Evolutionary conservation across 2,329 filamentous ascomycete genomes (phyloP).

Genomic region (Arthrobotrys conoides): DNA sequence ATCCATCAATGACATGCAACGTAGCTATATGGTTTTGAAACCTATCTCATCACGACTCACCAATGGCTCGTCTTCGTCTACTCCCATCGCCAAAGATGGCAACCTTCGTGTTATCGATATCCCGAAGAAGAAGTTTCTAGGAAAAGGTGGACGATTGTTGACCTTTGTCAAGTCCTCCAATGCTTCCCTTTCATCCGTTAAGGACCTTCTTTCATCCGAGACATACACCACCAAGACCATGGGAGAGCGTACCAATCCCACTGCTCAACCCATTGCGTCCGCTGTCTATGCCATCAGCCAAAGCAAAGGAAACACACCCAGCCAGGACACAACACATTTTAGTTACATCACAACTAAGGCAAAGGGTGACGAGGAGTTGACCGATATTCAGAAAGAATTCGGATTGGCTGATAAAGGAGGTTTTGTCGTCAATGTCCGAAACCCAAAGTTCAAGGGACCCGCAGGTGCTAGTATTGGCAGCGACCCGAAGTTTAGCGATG

Average conservation of each 20-base stretch:
- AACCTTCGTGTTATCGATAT: conserved; percentile 82
- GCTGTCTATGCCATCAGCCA: conserved; percentile 86
- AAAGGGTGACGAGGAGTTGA: conserved; percentile 69
- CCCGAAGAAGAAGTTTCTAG: conserved; percentile 86
- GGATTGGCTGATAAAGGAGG: conserved; percentile 80
- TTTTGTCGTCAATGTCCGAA: conserved; percentile 85
- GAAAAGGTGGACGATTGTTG: conserved; percentile 71
- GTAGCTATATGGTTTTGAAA: conserved; percentile 83
- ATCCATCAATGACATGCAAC: conserved; percentile 79
- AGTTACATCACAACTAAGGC: conserved; percentile 77
- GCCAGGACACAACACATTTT: conserved; percentile 78
- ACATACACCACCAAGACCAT: conserved; percentile 83
- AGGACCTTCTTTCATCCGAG: conserved; percentile 76
- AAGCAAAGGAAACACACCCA: conserved; percentile 76
- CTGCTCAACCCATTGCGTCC: conserved; percentile 82
- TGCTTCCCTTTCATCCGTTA: conserved; percentile 77
- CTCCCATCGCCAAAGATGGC: conserved; percentile 64
- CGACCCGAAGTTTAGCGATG: conserved; percentile 78
- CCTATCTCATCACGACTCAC: conserved; percentile 69
- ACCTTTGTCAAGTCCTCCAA: conserved; percentile 84
- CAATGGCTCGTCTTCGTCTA: conserved; percentile 67
- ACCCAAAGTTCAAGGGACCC: conserved; percentile 79
- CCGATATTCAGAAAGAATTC: conserved; percentile 81
- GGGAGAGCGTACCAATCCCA: conserved; percentile 72
- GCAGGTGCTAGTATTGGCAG: conserved; percentile 74